Evolutionary conservation across 2,329 filamentous ascomycete genomes (phyloP).

Genomic region (Sclerotiophoma versabilis): DNA sequence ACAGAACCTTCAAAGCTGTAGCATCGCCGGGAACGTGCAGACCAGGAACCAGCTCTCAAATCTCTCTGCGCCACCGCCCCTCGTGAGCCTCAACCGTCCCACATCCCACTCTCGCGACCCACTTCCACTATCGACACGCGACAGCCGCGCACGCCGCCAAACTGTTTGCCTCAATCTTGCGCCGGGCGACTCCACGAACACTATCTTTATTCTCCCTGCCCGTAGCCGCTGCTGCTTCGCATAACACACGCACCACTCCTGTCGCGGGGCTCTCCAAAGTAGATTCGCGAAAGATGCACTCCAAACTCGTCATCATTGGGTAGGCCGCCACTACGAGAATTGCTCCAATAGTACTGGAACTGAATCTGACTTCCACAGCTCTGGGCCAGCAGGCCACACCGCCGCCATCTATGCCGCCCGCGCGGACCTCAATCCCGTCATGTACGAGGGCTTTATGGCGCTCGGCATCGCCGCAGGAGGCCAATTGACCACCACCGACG

Average conservation of each 20-base stretch:
- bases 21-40: conserved; percentile 23
- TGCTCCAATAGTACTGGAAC: conserved; percentile 17
- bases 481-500: conserved; percentile 97
- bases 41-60: background rate
- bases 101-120: conserved; percentile 24
- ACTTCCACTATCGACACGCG: conserved; percentile 32
- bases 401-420: conserved; percentile 95
- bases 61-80: conserved; percentile 11
- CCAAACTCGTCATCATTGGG: conserved; percentile 78
- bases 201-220: conserved; percentile 76
- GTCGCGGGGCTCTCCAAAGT: conserved; percentile 47
- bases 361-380: conserved; percentile 63
- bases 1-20: conserved; percentile 27
- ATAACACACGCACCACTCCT: conserved; percentile 65
- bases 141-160: conserved; percentile 67
- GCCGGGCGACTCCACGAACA: conserved; percentile 70
- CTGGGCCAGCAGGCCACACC: conserved; percentile 95
- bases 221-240: conserved; percentile 73
- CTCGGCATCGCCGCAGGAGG: conserved; percentile 96
- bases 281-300: conserved; percentile 76
- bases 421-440: conserved; percentile 90
- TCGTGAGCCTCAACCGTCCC: conserved; percentile 18
- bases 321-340: conserved; percentile 51
- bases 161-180: conserved; percentile 87
- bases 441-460: conserved; percentile 98